Percentiles rank a stretch among this genome's conserved stretches.
Evolutionary conservation across 768 basidiomycete genomes (phyloP).

Genomic region (Megacollybia marginata): DNA sequence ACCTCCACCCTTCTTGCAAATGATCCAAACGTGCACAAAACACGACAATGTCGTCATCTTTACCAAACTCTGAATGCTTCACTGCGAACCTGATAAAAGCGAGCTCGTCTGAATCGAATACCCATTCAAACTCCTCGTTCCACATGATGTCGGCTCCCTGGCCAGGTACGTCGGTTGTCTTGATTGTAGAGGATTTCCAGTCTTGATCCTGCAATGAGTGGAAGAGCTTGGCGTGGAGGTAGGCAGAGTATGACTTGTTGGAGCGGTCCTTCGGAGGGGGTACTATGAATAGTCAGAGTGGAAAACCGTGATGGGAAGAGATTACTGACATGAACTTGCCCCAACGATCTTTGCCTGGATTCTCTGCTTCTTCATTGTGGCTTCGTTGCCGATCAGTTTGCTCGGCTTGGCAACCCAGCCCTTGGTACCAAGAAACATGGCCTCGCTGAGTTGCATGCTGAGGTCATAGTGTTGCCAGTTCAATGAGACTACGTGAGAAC

Average conservation of each 20-base stretch:
- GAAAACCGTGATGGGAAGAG: background rate
- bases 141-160: slow-evolving; percentile 32
- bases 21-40: slow-evolving; percentile 47
- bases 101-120: slow-evolving; percentile 41
- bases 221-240: slow-evolving; percentile 39
- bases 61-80: slow-evolving; percentile 33
- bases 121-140: slow-evolving; percentile 41
- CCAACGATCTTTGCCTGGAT: slow-evolving; percentile 32
- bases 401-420: slow-evolving; percentile 51
- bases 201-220: slow-evolving; percentile 29
- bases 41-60: slow-evolving; percentile 37
- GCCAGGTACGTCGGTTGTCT: slow-evolving; percentile 23
- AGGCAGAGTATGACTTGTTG: slow-evolving; percentile 32
- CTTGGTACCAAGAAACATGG: slow-evolving; percentile 46
- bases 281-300: slow-evolving; percentile 23
- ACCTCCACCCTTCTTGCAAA: slow-evolving; percentile 39
- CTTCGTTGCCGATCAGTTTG: slow-evolving; percentile 13
- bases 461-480: slow-evolving; percentile 60
- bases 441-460: slow-evolving; percentile 57
- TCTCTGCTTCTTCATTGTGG: slow-evolving; percentile 10
- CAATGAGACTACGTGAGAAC: slow-evolving; percentile 49
- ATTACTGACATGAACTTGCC: slow-evolving; percentile 33
- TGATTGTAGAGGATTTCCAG: slow-evolving; percentile 35
- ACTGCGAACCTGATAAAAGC: slow-evolving; percentile 45
- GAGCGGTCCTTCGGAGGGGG: slow-evolving; percentile 33